These are phyloP conservation scores for Bipolaris bicolor DNA, from an alignment of 2,329 filamentous ascomycete species.

Conservation along the genomic window DNA sequence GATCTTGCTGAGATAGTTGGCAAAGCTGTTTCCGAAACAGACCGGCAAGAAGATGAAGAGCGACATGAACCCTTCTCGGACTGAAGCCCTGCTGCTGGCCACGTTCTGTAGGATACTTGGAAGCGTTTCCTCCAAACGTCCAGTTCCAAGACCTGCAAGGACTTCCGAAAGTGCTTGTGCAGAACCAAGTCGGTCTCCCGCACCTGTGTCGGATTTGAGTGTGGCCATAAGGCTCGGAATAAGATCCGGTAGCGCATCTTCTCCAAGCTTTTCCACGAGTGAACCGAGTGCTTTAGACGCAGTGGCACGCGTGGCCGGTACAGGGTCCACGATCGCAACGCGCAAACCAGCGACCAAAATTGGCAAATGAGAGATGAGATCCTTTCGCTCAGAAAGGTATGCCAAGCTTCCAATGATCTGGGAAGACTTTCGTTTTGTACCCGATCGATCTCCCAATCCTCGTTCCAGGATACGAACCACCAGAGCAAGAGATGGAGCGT, in stretches of 20 bases:
- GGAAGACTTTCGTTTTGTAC: conserved; percentile 93
- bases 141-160: conserved; percentile 89
- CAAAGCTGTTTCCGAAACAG: conserved; percentile 98
- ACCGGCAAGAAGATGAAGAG: conserved; percentile 98
- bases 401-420: conserved; percentile 98
- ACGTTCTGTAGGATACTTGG: conserved; percentile 97
- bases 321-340: conserved; percentile 88
- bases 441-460: conserved; percentile 86
- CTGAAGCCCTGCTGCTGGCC: conserved; percentile 83
- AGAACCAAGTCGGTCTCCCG: conserved; percentile 92
- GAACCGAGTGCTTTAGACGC: conserved; percentile 95
- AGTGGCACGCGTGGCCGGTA: conserved; percentile 93
- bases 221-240: conserved; percentile 98
- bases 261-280: conserved; percentile 96
- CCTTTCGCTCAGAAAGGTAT: conserved; percentile 94
- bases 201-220: conserved; percentile 94
- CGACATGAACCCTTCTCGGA: conserved; percentile 99
- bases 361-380: conserved; percentile 87
- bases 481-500: conserved; percentile 91
- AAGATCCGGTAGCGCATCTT: conserved; percentile 94
- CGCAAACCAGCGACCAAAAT: conserved; percentile 91
- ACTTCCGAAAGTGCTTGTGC: conserved; percentile 97
- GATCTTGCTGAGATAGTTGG: conserved; percentile 92
- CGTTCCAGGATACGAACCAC: conserved; percentile 95
- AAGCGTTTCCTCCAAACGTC: conserved; percentile 90